Evolutionary conservation across 208 protist species (phyloP), one percentile per base, ranked within the genome.

Genomic region (Trypanosoma scelopori): DNA sequence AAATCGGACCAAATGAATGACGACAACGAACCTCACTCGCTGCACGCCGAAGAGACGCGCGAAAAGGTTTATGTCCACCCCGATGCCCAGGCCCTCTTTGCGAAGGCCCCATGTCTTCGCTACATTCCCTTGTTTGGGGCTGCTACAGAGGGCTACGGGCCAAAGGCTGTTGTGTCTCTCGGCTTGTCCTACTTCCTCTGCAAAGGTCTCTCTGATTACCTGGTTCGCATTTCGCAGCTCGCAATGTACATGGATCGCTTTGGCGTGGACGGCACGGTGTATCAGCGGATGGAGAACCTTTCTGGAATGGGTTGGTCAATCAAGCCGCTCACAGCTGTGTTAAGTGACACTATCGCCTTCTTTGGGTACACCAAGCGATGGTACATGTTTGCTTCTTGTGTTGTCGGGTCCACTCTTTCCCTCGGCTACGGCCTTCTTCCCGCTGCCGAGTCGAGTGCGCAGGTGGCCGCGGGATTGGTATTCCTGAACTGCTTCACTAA

Each of bases 321-420:
- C 16, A 79, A 83, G 65, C 45, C 73, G 2, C 20, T 76, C 1
- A 64, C 68, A 27, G 78, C 72, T 7, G 43, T 69, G 7, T 23
- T 83, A 18, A 64, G 63, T 39, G 78, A 83, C 51, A 71, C 63
- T 5, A 66, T 79, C 39, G 43, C 78, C 25, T 66, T 83, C 25
- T 70, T 72, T 23, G 69, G 73, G 5, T 83, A 76, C 57, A 70
- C 59, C 35, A 83, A 83, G 60, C 71, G 73, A 41, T 83, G 69
- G 68, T 79, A 79, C 61, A 60, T 65, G 47, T 48, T 71, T 39
- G 20, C 47, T 15, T 70, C 64, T 5, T 74, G 65, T 53, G 9
- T 79, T 47, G 23, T 71, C 7, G 69, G 73, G 35, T 39, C 45
- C 16, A 48, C 47, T 22, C 62, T 79, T 61, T 52, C 60, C 23